Evolutionary conservation across 768 basidiomycete genomes (phyloP), one percentile per base, ranked within the genome.

Genomic region (Suillus cothurnatus): DNA sequence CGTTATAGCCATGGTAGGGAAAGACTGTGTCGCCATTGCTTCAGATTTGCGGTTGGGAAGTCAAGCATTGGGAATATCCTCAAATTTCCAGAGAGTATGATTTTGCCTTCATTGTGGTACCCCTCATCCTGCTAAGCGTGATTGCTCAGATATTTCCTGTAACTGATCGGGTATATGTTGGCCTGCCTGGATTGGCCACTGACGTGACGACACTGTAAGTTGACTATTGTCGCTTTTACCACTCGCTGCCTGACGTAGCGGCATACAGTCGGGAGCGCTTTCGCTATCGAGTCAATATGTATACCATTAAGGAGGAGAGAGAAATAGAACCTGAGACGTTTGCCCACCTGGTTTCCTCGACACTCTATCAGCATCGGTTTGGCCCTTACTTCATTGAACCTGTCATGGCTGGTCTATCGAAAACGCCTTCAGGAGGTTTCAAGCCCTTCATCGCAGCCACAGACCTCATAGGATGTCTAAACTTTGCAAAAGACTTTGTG

Each of bases 1-100:
- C 81, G 94, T 97, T 72, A 86, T 99, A 79, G 97, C 97, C 82
- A 99, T 99, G 97, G 91, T 92, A 66, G 97, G 97, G 68, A 98
- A 99, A 81, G 92, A 95, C 71, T 99, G 97, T 77, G 97, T 99
- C 59, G 97, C 97, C 61, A 99, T 99, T 80, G 97, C 97, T 32
- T 94, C 92, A 62, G 97, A 99, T 81, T 74, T 97, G 70, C 88
- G 97, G 68, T 81, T 99, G 62, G 97, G 97, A 66, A 92, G 90
- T 69, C 91, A 95, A 75, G 86, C 92, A 7, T 76, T 96, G 71
- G 89, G 92, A 41, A 88, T 99, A 59, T 90, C 96, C 8, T 86
- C 89, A 58, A 92, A 99, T 80, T 99, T 97, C 77, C 91, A 98
- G 77, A 97, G 94, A 88, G 97, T 95, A 65, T 47, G 80, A 68